phyloP scores from a whole-genome alignment of 371 early-diverging fungal genomes.

The Actinomortierella wolfii region DNA sequence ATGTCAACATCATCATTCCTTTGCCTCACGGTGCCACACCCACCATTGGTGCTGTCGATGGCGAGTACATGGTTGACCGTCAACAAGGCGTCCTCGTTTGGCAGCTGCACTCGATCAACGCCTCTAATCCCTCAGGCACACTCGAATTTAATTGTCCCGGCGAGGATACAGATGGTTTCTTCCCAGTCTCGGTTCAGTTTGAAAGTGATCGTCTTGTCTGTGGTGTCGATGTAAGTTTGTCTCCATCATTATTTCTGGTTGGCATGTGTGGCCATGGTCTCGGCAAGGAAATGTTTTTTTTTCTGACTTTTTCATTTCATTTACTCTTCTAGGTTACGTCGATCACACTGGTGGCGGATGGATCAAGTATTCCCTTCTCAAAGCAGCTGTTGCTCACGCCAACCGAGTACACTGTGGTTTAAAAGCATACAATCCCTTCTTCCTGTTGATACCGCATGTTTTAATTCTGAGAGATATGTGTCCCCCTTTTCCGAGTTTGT shows the following conservation, averaged over 20 bases:
- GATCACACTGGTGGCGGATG: constrained; percentile 60
- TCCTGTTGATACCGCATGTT: neutral
- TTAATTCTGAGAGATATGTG: too few species aligned
- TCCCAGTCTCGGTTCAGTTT: constrained; percentile 89
- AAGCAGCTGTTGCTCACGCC: constrained; percentile 67
- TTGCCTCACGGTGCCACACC: constrained; percentile 76
- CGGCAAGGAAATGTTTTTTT: too few species aligned
- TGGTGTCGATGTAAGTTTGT: constrained; percentile 70
- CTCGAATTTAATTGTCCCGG: constrained; percentile 87
- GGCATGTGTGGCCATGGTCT: constrained; percentile 3
- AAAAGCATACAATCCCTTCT: constrained; percentile 7
- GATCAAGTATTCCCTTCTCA: constrained; percentile 63
- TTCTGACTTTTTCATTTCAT: neutral
- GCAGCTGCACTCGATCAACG: constrained; percentile 85
- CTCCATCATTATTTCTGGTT: constrained; percentile 9
- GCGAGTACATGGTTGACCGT: constrained; percentile 77
- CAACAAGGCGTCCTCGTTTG: constrained; percentile 77
- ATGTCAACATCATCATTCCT: constrained; percentile 89
- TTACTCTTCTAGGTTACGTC: constrained; percentile 41
- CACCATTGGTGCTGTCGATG: constrained; percentile 80
- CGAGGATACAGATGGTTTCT: constrained; percentile 83
- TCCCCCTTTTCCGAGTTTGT: too few species aligned
- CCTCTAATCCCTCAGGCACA: constrained; percentile 74
- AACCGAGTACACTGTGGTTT: constrained; percentile 77
- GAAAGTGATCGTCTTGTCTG: constrained; percentile 70